Evolutionary conservation across 2,329 filamentous ascomycete genomes (phyloP).

Genomic region (Sarocladiaceae sp.): DNA sequence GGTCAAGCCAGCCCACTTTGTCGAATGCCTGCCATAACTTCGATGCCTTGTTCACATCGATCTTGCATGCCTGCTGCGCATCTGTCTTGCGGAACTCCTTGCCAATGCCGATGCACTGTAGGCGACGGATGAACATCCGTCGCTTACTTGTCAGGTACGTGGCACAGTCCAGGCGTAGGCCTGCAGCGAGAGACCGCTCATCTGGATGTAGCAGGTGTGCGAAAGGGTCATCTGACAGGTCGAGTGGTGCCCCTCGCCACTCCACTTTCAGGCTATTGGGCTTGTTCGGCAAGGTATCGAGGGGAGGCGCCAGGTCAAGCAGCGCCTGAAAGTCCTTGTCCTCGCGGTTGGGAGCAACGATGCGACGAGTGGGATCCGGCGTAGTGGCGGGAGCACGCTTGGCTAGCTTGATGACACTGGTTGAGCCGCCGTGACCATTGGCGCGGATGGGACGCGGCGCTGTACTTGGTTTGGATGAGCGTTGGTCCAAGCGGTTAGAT

Average conservation of each 20-base stretch:
- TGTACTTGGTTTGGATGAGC: slow-evolving; percentile 27
- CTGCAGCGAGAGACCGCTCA: slow-evolving; percentile 70
- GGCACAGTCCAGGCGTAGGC: slow-evolving; percentile 74
- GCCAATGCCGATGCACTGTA: slow-evolving; percentile 58
- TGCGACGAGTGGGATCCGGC: slow-evolving; percentile 44
- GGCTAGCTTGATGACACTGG: slow-evolving; percentile 16
- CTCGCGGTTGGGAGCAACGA: slow-evolving; percentile 62
- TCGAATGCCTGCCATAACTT: slow-evolving; percentile 89
- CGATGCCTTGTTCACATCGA: slow-evolving; percentile 95
- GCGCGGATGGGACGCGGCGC: slow-evolving; percentile 30
- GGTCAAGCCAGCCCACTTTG: slow-evolving; percentile 74
- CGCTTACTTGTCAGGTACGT: slow-evolving; percentile 91
- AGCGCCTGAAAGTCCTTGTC: slow-evolving; percentile 74
- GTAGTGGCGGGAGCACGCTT: slow-evolving; percentile 34
- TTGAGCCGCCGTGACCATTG: slow-evolving; percentile 19
- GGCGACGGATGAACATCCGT: slow-evolving; percentile 74
- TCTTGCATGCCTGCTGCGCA: slow-evolving; percentile 93
- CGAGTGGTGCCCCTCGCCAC: slow-evolving; percentile 76
- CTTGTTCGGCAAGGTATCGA: slow-evolving; percentile 57
- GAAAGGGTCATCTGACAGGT: slow-evolving; percentile 68
- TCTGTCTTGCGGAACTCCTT: slow-evolving; percentile 95
- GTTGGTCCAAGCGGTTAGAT: slow-evolving; percentile 24
- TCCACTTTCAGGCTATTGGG: slow-evolving; percentile 73
- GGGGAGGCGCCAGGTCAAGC: slow-evolving; percentile 65
- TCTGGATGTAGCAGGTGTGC: slow-evolving; percentile 66